Evolutionary conservation across 2,329 filamentous ascomycete genomes (phyloP).

Genomic region (Neonectria ditissima): DNA sequence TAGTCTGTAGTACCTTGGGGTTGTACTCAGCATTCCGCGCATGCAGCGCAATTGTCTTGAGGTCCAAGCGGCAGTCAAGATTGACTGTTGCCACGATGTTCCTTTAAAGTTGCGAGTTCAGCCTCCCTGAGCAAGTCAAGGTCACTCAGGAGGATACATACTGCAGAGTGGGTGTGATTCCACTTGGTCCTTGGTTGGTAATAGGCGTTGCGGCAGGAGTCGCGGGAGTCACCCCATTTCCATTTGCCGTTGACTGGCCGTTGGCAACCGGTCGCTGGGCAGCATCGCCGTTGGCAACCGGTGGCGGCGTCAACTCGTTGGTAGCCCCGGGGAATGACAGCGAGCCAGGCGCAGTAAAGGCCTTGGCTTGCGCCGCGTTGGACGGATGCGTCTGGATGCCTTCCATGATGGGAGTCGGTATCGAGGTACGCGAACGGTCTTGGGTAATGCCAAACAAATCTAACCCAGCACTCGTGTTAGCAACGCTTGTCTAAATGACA

Average conservation of each 20-base stretch:
- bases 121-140: slow-evolving; percentile 58
- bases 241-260: slow-evolving; percentile 69
- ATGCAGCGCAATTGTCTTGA: slow-evolving; percentile 99
- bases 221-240: slow-evolving; percentile 85
- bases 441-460: slow-evolving; percentile 50
- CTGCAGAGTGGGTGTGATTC: slow-evolving; percentile 94
- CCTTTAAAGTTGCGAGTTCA: slow-evolving; percentile 72
- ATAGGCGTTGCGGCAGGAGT: slow-evolving; percentile 94
- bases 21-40: slow-evolving; percentile 99
- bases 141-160: slow-evolving; percentile 74
- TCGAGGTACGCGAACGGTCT: slow-evolving; percentile 36
- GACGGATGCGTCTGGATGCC: slow-evolving; percentile 90
- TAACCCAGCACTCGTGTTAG: slow-evolving; percentile 44
- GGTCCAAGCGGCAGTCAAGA: slow-evolving; percentile 93
- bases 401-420: slow-evolving; percentile 74
- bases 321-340: slow-evolving; percentile 90
- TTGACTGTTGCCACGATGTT: slow-evolving; percentile 99
- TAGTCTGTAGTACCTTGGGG: slow-evolving; percentile 80
- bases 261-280: slow-evolving; percentile 53
- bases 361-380: slow-evolving; percentile 93
- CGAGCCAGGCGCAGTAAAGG: slow-evolving; percentile 92
- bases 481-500: slow-evolving; percentile 25
- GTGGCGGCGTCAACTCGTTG: slow-evolving; percentile 81
- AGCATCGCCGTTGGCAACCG: slow-evolving; percentile 75
- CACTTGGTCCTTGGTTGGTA: slow-evolving; percentile 84